These are phyloP conservation scores for Forsythia viridissima DNA, from an alignment of 257 asterid species.

Conservation along the genomic window DNA sequence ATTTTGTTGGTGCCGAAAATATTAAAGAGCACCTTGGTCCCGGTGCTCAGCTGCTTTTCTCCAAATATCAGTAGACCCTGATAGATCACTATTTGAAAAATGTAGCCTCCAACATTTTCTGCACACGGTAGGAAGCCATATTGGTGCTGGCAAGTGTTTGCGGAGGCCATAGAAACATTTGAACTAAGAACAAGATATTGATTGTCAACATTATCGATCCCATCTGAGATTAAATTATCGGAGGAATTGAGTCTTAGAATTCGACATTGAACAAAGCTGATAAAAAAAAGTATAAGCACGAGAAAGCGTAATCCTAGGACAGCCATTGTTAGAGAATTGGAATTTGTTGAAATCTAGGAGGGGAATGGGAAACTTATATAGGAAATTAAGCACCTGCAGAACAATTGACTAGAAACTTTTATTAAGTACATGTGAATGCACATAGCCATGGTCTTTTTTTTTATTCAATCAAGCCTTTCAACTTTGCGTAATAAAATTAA, in stretches of 20 bases:
- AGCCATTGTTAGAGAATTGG: constrained; percentile 1
- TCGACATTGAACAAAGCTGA: constrained; percentile 4
- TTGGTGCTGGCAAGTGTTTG: constrained; percentile 41
- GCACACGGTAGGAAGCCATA: constrained; percentile 71
- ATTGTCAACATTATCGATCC: background rate
- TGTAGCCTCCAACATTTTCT: constrained; percentile 42
- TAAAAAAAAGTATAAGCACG: background rate
- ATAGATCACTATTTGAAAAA: constrained; percentile 47
- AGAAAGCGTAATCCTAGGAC: background rate
- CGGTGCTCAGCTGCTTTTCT: constrained; percentile 38
- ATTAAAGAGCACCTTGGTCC: constrained; percentile 46
- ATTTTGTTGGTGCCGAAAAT: constrained; percentile 45
- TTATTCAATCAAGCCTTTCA: background rate
- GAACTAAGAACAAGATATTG: background rate
- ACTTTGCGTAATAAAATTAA: too few species aligned
- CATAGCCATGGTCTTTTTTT: background rate
- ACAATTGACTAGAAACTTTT: background rate
- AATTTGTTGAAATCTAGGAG: background rate
- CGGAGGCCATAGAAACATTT: background rate
- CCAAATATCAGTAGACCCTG: constrained; percentile 51
- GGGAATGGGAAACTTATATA: background rate
- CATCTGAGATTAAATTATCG: background rate
- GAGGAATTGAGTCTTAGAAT: background rate
- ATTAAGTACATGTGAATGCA: background rate
- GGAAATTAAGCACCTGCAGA: background rate